Base-by-base conservation (phyloP, 305 asterid genomes). In the Rubia tinctorum region DNA sequence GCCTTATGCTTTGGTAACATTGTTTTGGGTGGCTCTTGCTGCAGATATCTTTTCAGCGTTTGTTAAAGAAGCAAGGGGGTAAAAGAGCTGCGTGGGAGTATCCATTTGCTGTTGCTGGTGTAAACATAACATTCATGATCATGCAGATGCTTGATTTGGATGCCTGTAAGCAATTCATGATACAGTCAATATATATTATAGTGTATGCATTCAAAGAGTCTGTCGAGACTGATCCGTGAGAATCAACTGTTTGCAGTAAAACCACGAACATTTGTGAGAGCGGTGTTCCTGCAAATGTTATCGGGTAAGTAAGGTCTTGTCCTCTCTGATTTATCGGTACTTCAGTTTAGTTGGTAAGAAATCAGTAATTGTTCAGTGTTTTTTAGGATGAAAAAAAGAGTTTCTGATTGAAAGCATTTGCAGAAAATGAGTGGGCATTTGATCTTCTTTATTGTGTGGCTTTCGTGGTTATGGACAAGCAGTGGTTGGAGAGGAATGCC, bases 361-460 rank as follows among this genome's bases (percentile, higher is more conserved):
- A 55, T 55, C 3, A 7, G 8, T 18, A 53, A 17, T 8, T n/a
- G 60, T 18, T 53, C 23, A 53, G 23, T 17, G 59, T 18, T 53
- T 27, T 27, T 53, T 5, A 18, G 59, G 22, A 0, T 18, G 0
- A 1, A 6, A 18, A 53, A 53, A 17, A 59, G 42, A 30, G 20
- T 64, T 37, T 64, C 34, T 76, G 58, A 68, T 7, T 34, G 0
- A 37, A 66, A 34, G 23, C 34, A 74, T 78, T 80, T 84, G 81
- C 83, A 91, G 97, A 91, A 82, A 88, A 89, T 18, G 91, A 89
- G 71, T 91, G 97, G 96, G 90, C 97, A 37, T 91, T 91, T 75
- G 97, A 91, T 79, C 83, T 88, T 68, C 94, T 91, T 15, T 89
- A 91, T 78, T 89, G 96, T 30, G 88, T 89, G 72, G 93, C 96